phyloP scores from a whole-genome alignment of 1,284 basidiomycete species.

The Boletus subluridellus region DNA sequence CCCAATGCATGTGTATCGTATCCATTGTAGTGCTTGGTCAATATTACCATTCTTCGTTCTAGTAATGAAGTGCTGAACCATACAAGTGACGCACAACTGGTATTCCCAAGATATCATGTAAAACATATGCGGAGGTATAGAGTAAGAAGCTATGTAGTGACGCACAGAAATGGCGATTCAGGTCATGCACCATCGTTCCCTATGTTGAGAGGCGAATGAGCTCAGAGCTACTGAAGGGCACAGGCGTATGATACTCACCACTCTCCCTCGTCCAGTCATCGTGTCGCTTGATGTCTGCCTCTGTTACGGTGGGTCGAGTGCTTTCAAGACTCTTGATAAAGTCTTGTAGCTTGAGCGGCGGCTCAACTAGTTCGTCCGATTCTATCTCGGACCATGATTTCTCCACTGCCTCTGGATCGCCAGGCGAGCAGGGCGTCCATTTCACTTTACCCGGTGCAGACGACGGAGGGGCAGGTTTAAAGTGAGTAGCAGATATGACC shows the following conservation, averaged over 20 bases:
- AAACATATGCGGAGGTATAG: conserved; percentile 19
- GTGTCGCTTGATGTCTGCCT: conserved; percentile 86
- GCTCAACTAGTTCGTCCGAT: conserved; percentile 88
- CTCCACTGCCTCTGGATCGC: conserved; percentile 82
- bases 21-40: conserved; percentile 13
- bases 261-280: conserved; percentile 91
- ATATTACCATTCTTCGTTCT: conserved; percentile 14
- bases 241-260: conserved; percentile 41
- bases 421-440: conserved; percentile 94
- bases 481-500: conserved; percentile 93
- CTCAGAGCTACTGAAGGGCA: background rate
- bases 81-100: conserved; percentile 1
- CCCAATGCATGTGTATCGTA: conserved; percentile 19
- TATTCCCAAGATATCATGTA: conserved; percentile 14
- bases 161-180: background rate
- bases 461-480: conserved; percentile 59
- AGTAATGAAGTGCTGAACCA: conserved; percentile 4
- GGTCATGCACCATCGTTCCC: conserved; percentile 46
- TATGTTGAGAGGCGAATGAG: conserved; percentile 13
- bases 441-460: conserved; percentile 42
- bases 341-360: conserved; percentile 74
- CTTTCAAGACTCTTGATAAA: conserved; percentile 83
- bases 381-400: conserved; percentile 92
- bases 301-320: conserved; percentile 86
- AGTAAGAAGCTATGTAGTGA: conserved; percentile 5